Conservation (phyloP, 148 eudicot genomes). For the Vaccinium myrtillus region DNA sequence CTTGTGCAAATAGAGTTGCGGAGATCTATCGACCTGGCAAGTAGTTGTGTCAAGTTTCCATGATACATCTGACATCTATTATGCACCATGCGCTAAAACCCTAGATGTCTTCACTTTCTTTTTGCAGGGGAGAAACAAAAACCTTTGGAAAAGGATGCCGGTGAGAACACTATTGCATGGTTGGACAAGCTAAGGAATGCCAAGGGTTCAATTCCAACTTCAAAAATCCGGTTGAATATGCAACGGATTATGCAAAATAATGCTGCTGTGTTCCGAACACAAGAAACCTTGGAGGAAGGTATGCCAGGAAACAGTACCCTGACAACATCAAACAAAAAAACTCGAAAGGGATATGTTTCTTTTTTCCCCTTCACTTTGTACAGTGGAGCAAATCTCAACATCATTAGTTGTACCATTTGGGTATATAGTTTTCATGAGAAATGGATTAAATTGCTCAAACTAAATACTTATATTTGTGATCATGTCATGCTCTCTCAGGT, state of each 20-base stretch:
- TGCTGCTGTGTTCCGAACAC: conserved; percentile 98
- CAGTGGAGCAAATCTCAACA: neutral
- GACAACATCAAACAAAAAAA: neutral
- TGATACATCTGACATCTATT: neutral
- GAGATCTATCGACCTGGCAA: conserved; percentile 85
- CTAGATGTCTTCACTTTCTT: conserved; percentile 7
- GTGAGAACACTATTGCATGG: conserved; percentile 89
- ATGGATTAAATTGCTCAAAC: conserved; percentile 2
- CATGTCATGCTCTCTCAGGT: conserved; percentile 44
- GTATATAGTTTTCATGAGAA: neutral
- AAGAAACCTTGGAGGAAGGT: conserved; percentile 97
- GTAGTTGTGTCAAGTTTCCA: conserved; percentile 7
- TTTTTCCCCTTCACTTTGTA: neutral
- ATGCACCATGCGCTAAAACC: neutral
- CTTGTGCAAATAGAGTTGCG: conserved; percentile 96
- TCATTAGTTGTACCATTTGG: neutral
- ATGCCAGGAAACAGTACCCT: neutral
- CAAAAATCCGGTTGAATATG: conserved; percentile 87
- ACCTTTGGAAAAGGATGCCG: conserved; percentile 83
- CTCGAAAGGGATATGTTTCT: neutral
- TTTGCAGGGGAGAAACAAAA: conserved; percentile 79
- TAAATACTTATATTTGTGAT: neutral
- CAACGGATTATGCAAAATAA: conserved; percentile 91
- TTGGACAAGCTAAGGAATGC: conserved; percentile 85
- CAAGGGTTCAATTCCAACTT: conserved; percentile 84